Percentiles rank a stretch among this genome's conserved stretches.
Conservation (phyloP, 2,329 filamentous ascomycete species). For the Claviceps capensis region DNA sequence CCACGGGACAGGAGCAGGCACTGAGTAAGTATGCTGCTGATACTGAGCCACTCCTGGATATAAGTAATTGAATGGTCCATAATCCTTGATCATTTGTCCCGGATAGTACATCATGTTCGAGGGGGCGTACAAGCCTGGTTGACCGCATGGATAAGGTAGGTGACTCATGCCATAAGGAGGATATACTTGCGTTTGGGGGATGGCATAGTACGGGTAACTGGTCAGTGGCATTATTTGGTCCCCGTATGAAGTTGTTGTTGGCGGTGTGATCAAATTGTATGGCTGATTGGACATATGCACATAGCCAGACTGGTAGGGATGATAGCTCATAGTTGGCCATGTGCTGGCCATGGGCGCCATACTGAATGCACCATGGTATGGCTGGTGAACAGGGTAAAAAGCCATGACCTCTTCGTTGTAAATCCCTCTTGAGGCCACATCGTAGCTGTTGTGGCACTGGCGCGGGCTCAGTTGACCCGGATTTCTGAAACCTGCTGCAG, state of each 20-base stretch:
- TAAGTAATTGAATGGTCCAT: conserved; percentile 30
- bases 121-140: conserved; percentile 21
- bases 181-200: conserved; percentile 30
- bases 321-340: conserved; percentile 28
- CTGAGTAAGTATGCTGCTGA: conserved; percentile 15
- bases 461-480: background rate
- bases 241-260: conserved; percentile 28
- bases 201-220: conserved; percentile 33
- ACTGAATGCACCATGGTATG: conserved; percentile 26
- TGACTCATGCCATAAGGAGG: conserved; percentile 29
- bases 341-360: conserved; percentile 31
- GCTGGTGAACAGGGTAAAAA: conserved; percentile 12
- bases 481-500: background rate
- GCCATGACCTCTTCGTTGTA: conserved; percentile 27
- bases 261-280: conserved; percentile 21
- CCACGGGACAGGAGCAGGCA: conserved; percentile 20
- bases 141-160: conserved; percentile 23
- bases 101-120: conserved; percentile 31
- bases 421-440: background rate
- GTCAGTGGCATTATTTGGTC: conserved; percentile 25
- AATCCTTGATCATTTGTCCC: conserved; percentile 28
- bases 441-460: background rate
- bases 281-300: conserved; percentile 18
- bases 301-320: conserved; percentile 16
- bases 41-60: conserved; percentile 28